phyloP scores from a whole-genome alignment of 768 basidiomycete genomes.

The Lyophyllum shimeji region DNA sequence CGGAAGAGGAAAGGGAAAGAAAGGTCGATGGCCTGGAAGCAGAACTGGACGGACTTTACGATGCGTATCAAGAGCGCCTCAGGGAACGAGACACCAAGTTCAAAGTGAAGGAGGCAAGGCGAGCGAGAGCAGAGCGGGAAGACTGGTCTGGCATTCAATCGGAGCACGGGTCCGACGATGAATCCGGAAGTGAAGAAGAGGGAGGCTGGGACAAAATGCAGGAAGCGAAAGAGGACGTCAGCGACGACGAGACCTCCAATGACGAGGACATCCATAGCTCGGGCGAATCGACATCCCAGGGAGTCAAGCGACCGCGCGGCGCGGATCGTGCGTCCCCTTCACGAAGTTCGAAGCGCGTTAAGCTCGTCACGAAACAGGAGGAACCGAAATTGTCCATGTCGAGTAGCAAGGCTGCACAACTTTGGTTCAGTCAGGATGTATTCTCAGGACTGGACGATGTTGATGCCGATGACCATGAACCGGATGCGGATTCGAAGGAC shows the following conservation, averaged over 20 bases:
- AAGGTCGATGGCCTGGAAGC: conserved; percentile 68
- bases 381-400: conserved; percentile 30
- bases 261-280: conserved; percentile 35
- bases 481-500: conserved; percentile 20
- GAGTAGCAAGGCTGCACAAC: conserved; percentile 58
- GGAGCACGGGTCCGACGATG: conserved; percentile 22
- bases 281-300: conserved; percentile 18
- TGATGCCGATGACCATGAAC: conserved; percentile 26
- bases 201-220: conserved; percentile 77
- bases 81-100: conserved; percentile 86
- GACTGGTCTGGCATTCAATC: conserved; percentile 78
- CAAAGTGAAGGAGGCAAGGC: conserved; percentile 76
- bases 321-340: conserved; percentile 17
- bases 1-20: conserved; percentile 69
- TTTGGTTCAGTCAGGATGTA: conserved; percentile 97
- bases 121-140: conserved; percentile 70
- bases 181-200: conserved; percentile 43
- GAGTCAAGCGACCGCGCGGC: conserved; percentile 44
- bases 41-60: conserved; percentile 89
- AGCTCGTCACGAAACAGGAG: conserved; percentile 50
- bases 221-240: conserved; percentile 49
- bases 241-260: conserved; percentile 53
- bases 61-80: conserved; percentile 78
- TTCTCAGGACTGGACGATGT: conserved; percentile 68
- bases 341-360: conserved; percentile 47